Conservation (phyloP, 345 rosid genomes). For the Pistacia vera region DNA sequence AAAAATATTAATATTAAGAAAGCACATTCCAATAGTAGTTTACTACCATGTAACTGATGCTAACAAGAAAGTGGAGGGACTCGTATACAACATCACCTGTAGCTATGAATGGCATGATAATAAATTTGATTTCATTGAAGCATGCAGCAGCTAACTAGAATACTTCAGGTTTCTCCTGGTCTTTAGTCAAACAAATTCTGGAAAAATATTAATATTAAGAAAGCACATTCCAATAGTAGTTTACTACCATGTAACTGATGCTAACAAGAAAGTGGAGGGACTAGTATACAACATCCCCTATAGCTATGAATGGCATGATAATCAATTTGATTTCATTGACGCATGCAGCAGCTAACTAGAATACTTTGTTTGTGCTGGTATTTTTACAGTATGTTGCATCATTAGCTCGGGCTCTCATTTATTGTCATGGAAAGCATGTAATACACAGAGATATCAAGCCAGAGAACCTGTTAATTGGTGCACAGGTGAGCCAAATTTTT, state of each 20-base stretch:
- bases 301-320: not conserved
- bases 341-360: too few relatives aligned
- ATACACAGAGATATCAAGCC: conserved; percentile 99
- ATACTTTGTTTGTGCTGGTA: not conserved
- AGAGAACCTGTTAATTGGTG: conserved; percentile 85
- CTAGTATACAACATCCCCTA: not conserved
- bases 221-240: too few relatives aligned
- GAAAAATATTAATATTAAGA: too few relatives aligned
- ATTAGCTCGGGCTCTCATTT: conserved; percentile 92
- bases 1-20: too few relatives aligned
- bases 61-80: not conserved
- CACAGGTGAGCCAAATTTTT: conserved; percentile 52
- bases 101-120: not conserved
- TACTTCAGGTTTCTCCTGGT: not conserved
- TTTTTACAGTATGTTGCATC: conserved; percentile 88
- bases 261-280: not conserved
- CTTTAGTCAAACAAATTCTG: not conserved
- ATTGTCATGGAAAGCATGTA: conserved; percentile 98
- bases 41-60: not conserved
- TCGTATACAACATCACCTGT: not conserved
- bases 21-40: too few relatives aligned
- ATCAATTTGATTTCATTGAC: not conserved
- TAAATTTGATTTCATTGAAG: not conserved
- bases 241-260: not conserved
- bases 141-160: too few relatives aligned